These are phyloP conservation scores for Fusarium zealandicum DNA, from an alignment of 2,329 filamentous ascomycete genomes.

Conservation along the genomic window DNA sequence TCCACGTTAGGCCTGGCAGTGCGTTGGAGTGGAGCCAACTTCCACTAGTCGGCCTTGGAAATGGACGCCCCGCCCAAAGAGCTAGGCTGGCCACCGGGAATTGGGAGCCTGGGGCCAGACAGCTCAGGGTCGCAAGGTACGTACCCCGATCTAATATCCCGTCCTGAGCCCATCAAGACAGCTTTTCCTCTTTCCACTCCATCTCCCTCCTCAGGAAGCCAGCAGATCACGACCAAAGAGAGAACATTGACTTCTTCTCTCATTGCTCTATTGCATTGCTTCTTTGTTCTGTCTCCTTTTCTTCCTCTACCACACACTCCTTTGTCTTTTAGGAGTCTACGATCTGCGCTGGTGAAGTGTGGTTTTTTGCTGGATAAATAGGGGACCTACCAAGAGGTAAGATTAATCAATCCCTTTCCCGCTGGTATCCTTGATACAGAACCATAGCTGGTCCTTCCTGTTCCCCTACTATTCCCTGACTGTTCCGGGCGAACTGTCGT, in stretches of 20 bases:
- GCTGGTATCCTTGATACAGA: slow-evolving; percentile 19
- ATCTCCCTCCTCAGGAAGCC: slow-evolving; percentile 23
- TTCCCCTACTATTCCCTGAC: slow-evolving; percentile 13
- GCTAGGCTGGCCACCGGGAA: not conserved
- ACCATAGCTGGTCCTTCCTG: slow-evolving; percentile 8
- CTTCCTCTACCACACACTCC: slow-evolving; percentile 5
- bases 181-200: slow-evolving; percentile 24
- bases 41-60: slow-evolving; percentile 19
- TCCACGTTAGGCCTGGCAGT: not conserved
- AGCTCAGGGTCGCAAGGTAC: slow-evolving; percentile 31
- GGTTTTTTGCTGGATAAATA: slow-evolving; percentile 33
- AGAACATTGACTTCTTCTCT: slow-evolving; percentile 19
- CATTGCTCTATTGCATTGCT: slow-evolving; percentile 23
- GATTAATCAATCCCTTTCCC: slow-evolving; percentile 29
- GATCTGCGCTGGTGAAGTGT: slow-evolving; percentile 22
- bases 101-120: not conserved
- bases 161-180: slow-evolving; percentile 32
- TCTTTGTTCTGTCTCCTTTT: slow-evolving; percentile 22
- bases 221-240: slow-evolving; percentile 22
- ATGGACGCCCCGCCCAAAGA: slow-evolving; percentile 16
- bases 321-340: slow-evolving; percentile 3
- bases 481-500: slow-evolving; percentile 10
- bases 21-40: not conserved
- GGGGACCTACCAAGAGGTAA: slow-evolving; percentile 28
- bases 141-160: slow-evolving; percentile 35